These are phyloP conservation scores for Shiraia sp. DNA, from an alignment of 2,329 filamentous ascomycete genomes.

Conservation along the genomic window DNA sequence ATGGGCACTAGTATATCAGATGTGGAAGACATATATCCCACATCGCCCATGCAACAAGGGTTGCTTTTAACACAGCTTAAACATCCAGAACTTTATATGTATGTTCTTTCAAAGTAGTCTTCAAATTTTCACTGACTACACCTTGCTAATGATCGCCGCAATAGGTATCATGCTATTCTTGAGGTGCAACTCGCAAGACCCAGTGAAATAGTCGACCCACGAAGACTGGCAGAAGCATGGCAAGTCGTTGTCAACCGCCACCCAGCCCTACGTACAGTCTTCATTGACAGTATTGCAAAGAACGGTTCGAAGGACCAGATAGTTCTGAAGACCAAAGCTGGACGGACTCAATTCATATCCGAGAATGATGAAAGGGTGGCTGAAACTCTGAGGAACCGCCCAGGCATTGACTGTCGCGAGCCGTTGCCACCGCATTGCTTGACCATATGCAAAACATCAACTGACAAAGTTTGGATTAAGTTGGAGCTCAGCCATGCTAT, in stretches of 20 bases:
- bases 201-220: slow-evolving; percentile 19
- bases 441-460: slow-evolving; percentile 49
- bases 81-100: slow-evolving; percentile 34
- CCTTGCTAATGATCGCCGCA: no score
- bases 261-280: slow-evolving; percentile 35
- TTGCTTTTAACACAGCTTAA: slow-evolving; percentile 35
- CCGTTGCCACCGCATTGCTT: slow-evolving; percentile 51
- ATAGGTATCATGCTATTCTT: slow-evolving; percentile 28
- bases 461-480: slow-evolving; percentile 47
- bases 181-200: slow-evolving; percentile 28
- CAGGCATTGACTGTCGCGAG: slow-evolving; percentile 32
- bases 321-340: slow-evolving; percentile 32
- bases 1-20: slow-evolving; percentile 19
- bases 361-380: slow-evolving; percentile 28
- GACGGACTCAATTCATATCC: slow-evolving; percentile 26
- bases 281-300: slow-evolving; percentile 40
- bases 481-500: slow-evolving; percentile 58
- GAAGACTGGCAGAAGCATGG: slow-evolving; percentile 38
- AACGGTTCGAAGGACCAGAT: slow-evolving; percentile 39
- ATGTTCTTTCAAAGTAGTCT: no score
- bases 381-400: slow-evolving; percentile 21
- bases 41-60: slow-evolving; percentile 38
- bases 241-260: slow-evolving; percentile 41
- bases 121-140: no score
- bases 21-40: slow-evolving; percentile 37